Percentiles rank a stretch among this genome's conserved stretches.
phyloP scores from a whole-genome alignment of 2,329 filamentous ascomycete genomes.

The Tricladium varicosporioides region DNA sequence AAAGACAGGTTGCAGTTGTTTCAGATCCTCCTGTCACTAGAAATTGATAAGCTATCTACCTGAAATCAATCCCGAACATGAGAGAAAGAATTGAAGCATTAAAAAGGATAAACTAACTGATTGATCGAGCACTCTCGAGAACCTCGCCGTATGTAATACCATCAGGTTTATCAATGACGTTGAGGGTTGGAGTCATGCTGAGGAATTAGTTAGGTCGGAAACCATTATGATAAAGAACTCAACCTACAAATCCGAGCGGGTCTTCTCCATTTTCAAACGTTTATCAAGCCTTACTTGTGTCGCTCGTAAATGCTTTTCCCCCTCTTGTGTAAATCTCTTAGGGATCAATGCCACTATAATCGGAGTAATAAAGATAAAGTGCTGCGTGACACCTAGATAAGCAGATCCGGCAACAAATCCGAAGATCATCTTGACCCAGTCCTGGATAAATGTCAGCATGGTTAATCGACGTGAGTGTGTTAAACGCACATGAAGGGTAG shows the following conservation, averaged over 20 bases:
- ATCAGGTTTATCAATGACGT: slow-evolving; percentile 21
- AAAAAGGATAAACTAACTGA: background rate
- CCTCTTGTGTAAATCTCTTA: background rate
- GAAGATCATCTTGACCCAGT: slow-evolving; percentile 31
- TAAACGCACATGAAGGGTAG: slow-evolving; percentile 15
- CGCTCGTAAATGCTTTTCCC: slow-evolving; percentile 7
- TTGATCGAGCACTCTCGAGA: slow-evolving; percentile 4
- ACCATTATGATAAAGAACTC: background rate
- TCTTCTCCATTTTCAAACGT: slow-evolving; percentile 18
- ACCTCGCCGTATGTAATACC: slow-evolving; percentile 18
- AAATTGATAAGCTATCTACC: slow-evolving; percentile 13
- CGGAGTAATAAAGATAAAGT: background rate
- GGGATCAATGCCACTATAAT: slow-evolving; percentile 3
- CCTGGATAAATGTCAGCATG: slow-evolving; percentile 1
- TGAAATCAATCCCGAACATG: background rate
- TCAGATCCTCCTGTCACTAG: slow-evolving; percentile 37
- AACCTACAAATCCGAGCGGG: slow-evolving; percentile 36
- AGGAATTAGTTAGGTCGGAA: background rate
- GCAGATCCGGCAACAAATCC: slow-evolving; percentile 23
- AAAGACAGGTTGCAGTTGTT: slow-evolving; percentile 38
- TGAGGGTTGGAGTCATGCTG: slow-evolving; percentile 28
- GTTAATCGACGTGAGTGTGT: background rate
- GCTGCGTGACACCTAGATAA: slow-evolving; percentile 11
- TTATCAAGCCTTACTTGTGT: slow-evolving; percentile 21
- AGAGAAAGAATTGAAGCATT: background rate